Base-by-base conservation (phyloP, 2,329 filamentous ascomycete genomes). In the Canariomyces notabilis region DNA sequence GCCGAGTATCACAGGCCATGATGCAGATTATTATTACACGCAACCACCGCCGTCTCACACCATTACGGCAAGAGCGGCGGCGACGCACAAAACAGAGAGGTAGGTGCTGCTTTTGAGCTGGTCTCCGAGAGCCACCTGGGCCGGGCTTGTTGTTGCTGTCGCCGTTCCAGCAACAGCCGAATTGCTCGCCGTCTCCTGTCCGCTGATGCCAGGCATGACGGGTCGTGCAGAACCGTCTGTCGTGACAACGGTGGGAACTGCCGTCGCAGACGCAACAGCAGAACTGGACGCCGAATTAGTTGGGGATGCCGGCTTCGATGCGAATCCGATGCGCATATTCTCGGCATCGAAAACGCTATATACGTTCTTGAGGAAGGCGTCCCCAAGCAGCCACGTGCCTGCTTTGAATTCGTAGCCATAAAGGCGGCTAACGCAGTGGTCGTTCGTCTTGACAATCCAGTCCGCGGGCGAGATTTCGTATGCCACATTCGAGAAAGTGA, bases 321-420 rank as follows among this genome's bases (percentile, higher is more conserved):
- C 67, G 46, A 72, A 69, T 12, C 69, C 85, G 53, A 89, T 79
- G 42, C 75, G 76, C 35, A 64, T 67, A 53, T 80, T 61, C 52
- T 91, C 88, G 43, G 79, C 79, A 63, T 95, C 89, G 62, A 94
- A 95, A 19, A 93, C 83, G 1, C 80, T 74, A 61, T 95, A 95
- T 14, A 95, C 89, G 57, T 94, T 95, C 70, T 94, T 95, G 51
- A 95, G 67, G 58, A 95, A 95, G 1, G 85, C 79, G 55, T 89
- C 89, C 2, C 89, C 89, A 1, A 95, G 66, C n/a, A 95, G 72
- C 88, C 89, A 95, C 21, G 81, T 57, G 57, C 70, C 73, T 1
- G 73, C 67, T 37, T 88, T 82, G 12, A 87, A 79, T 60, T 84
- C 77, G 20, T 80, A 74, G 2, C 85, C 86, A 43, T 89, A 83